A percentile compares a stretch with the other conserved stretches of the same genome.
Conservation (phyloP, 2,329 filamentous ascomycete species). For the Paraphaeosphaeria minitans region DNA sequence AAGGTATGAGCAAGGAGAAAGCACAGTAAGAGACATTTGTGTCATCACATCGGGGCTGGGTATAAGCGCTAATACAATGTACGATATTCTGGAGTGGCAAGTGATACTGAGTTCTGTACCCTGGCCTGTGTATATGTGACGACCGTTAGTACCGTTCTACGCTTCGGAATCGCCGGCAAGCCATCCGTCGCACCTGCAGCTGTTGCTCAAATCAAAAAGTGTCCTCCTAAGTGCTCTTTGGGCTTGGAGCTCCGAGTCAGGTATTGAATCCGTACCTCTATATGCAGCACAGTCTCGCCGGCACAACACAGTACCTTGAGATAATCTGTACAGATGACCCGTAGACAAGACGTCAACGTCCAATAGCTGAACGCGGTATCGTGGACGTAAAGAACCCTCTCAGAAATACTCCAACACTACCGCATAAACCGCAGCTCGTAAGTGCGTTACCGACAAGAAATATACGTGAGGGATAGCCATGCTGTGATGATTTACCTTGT, state of each 20-base stretch:
- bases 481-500: too few species aligned
- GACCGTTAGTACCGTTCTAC: neutral
- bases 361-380: too few species aligned
- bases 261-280: neutral
- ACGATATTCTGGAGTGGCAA: neutral
- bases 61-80: neutral
- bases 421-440: too few species aligned
- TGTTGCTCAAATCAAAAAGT: neutral
- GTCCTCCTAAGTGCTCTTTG: neutral
- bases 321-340: too few species aligned
- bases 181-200: neutral
- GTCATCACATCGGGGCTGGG: neutral
- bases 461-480: too few species aligned
- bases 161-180: neutral
- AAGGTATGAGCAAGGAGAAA: neutral
- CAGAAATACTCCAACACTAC: neutral
- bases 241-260: neutral
- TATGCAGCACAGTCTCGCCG: too few species aligned
- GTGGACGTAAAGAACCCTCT: too few species aligned
- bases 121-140: neutral
- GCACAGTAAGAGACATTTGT: neutral
- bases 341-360: too few species aligned
- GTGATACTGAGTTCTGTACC: neutral
- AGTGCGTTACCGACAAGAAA: too few species aligned
- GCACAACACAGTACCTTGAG: too few species aligned